Evolutionary conservation across 257 asterid genomes (phyloP), one percentile per base, ranked within the genome.

Genomic region (Primulina eburnea): DNA sequence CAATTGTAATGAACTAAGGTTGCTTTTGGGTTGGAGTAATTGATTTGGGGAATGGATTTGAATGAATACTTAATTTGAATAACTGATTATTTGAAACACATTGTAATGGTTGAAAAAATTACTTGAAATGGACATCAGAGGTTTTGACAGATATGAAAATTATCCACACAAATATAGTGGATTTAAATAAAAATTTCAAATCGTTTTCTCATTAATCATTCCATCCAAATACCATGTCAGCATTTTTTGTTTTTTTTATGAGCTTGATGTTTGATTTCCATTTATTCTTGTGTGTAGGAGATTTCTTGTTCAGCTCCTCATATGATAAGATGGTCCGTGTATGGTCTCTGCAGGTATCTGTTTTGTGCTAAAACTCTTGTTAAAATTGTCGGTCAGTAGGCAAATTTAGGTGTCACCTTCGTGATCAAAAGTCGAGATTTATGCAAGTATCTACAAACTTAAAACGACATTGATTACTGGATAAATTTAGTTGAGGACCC

Each of bases 231-330:
- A 53, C 28, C 33, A 37, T 12, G 60, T 18, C 14, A 29, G 21
- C 10, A 67, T 68, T 40, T 43, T 67, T 24, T 56, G 57, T 65
- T 53, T 59, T 21, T 14, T 26, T 69, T 50, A 40, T 30, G 59
- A 29, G 55, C 38, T 67, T 60, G 65, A 4, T 68, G 35, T 76
- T 57, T 77, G 40, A 66, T 28, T 12, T 62, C 43, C 4, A 29
- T 70, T 65, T 20, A 11, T 70, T 81, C 38, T 73, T 76, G 1
- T 69, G 69, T 78, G 71, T 73, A 91, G 98, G 96, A 72, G 96
- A 81, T 59, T 90, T 86, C 78, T 84, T 93, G 77, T 93, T 93
- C 94, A 93, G 99, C 90, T 84, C 95, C 68, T 87, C 99, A 0
- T 90, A 79, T 74, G 99, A 93, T 82, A 93, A 84, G 86, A 77